These are phyloP conservation scores for Brasilioporus rufonigricans DNA, from an alignment of 768 basidiomycete species.

Conservation along the genomic window DNA sequence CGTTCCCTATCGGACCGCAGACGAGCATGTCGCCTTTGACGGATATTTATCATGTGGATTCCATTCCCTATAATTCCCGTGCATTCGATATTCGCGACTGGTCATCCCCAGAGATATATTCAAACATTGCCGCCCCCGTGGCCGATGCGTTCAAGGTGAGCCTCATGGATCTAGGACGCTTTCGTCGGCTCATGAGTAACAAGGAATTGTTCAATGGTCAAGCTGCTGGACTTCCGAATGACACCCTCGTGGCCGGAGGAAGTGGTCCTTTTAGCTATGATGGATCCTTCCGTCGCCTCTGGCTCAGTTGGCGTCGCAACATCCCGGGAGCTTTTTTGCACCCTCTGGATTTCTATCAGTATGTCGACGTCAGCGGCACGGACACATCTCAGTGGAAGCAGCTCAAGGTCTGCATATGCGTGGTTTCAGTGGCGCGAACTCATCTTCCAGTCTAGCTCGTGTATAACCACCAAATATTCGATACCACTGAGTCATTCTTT, in stretches of 20 bases:
- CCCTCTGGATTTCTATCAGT: conserved; percentile 54
- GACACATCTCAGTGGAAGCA: conserved; percentile 51
- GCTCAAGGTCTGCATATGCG: conserved; percentile 39
- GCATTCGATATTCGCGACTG: conserved; percentile 32
- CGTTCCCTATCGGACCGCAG: conserved; percentile 43
- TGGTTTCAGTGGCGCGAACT: not conserved
- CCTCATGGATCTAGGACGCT: not conserved
- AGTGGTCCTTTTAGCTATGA: conserved; percentile 58
- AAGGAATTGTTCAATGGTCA: conserved; percentile 51
- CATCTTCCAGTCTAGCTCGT: conserved; percentile 38
- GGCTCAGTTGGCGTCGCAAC: conserved; percentile 51
- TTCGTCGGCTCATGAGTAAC: not conserved
- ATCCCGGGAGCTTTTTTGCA: conserved; percentile 52
- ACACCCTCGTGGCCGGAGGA: conserved; percentile 47
- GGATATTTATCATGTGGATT: conserved; percentile 51
- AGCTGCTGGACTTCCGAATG: conserved; percentile 42
- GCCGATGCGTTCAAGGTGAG: conserved; percentile 42
- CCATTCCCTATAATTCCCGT: conserved; percentile 56
- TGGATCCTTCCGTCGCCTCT: conserved; percentile 54
- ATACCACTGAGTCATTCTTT: conserved; percentile 46
- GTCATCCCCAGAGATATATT: conserved; percentile 28
- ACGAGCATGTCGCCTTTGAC: conserved; percentile 43
- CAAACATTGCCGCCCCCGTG: conserved; percentile 35
- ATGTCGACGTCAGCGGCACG: conserved; percentile 54
- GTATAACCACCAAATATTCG: conserved; percentile 60